Conservation (phyloP, 768 basidiomycete genomes). For the Russula ochroleuca region DNA sequence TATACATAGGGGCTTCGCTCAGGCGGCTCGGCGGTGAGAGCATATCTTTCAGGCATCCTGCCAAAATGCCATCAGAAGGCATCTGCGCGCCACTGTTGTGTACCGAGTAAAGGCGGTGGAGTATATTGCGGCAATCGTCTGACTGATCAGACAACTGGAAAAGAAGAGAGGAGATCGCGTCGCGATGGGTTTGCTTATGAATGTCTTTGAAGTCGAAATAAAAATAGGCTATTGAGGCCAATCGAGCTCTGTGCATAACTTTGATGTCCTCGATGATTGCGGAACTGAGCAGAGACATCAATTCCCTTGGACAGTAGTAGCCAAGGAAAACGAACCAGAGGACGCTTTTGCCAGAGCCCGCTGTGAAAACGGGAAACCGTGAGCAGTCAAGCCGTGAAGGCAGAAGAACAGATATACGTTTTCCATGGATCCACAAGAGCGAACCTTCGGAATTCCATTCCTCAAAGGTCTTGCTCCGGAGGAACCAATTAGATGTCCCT, state of each 20-base stretch:
- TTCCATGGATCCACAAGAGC: too few species aligned
- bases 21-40: background rate
- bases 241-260: too few species aligned
- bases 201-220: background rate
- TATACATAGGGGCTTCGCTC: background rate
- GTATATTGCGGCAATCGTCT: background rate
- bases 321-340: background rate
- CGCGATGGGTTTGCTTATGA: background rate
- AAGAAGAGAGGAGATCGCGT: background rate
- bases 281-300: background rate
- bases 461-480: background rate
- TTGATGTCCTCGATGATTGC: background rate
- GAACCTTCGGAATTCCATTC: background rate
- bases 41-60: constrained; percentile 1
- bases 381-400: too few species aligned
- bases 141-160: background rate
- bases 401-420: too few species aligned
- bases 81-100: background rate
- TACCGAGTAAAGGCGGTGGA: background rate
- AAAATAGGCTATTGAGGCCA: background rate
- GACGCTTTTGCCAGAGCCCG: constrained; percentile 8
- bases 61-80: background rate
- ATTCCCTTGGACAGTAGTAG: background rate
- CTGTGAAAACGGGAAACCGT: background rate
- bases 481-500: background rate